Conservation (phyloP, 2,329 filamentous ascomycete genomes). For the Penicillium frequentans region DNA sequence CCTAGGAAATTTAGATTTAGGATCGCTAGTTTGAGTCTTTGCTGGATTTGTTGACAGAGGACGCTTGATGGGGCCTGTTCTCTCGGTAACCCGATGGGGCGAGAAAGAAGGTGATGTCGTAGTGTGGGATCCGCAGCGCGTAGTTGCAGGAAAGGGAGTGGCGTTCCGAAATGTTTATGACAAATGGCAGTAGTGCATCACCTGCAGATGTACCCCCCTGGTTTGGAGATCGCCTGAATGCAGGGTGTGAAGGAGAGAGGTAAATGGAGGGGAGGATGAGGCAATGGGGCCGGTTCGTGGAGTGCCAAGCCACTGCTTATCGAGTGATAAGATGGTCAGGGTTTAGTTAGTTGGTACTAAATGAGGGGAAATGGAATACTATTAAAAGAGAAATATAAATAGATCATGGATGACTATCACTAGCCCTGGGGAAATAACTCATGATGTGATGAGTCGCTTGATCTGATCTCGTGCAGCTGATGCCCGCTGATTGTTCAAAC, state of each 20-base stretch:
- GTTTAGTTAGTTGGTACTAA: not conserved
- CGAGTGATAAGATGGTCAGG: slow-evolving; percentile 4
- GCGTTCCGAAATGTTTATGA: not conserved
- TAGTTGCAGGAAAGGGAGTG: slow-evolving; percentile 2
- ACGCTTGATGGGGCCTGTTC: not conserved
- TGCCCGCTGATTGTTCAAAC: not conserved
- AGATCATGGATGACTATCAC: not conserved
- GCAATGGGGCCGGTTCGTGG: slow-evolving; percentile 22
- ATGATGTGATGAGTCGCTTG: slow-evolving; percentile 4
- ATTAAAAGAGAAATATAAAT: not conserved
- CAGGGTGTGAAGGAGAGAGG: slow-evolving; percentile 2
- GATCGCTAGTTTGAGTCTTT: not conserved
- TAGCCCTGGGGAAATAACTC: not conserved
- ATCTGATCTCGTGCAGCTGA: slow-evolving; percentile 10
- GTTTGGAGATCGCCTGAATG: slow-evolving; percentile 3
- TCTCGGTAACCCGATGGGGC: not conserved
- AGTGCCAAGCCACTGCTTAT: slow-evolving; percentile 25
- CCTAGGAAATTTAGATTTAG: not conserved
- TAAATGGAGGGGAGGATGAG: slow-evolving; percentile 15
- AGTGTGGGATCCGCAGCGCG: slow-evolving; percentile 5
- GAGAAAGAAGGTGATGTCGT: not conserved
- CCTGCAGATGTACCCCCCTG: slow-evolving; percentile 1
- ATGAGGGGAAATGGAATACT: not conserved
- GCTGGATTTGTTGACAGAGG: not conserved
- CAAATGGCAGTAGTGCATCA: not conserved